phyloP scores from a whole-genome alignment of 306 rosid genomes.

The Dalbergia cultrata region DNA sequence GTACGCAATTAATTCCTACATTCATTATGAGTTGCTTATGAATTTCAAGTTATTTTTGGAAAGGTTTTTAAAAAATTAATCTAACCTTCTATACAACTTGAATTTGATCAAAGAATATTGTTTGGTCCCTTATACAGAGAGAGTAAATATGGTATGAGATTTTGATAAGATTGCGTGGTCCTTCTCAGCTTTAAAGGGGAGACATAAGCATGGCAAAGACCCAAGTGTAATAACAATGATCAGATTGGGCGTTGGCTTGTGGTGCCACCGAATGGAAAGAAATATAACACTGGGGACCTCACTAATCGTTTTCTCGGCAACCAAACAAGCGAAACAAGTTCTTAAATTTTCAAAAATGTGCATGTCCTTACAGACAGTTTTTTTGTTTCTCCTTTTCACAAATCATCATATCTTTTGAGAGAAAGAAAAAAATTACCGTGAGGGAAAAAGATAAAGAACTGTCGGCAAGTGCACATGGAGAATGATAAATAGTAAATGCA shows the following conservation, averaged over 20 bases:
- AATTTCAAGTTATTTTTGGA: no score
- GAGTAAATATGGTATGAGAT: background rate
- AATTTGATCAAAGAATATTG: slow-evolving; percentile 4
- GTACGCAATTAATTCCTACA: no score
- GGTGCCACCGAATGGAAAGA: slow-evolving; percentile 37
- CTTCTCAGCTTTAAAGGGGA: slow-evolving; percentile 29
- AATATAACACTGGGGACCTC: slow-evolving; percentile 40
- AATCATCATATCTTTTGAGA: background rate
- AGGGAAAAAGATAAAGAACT: background rate
- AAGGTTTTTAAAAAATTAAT: no score
- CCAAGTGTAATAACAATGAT: slow-evolving; percentile 6
- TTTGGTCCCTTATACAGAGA: background rate
- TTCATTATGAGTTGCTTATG: no score
- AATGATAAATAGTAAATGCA: background rate
- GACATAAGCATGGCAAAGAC: slow-evolving; percentile 10
- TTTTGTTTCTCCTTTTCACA: slow-evolving; percentile 9
- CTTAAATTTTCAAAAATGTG: slow-evolving; percentile 45
- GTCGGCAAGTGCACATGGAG: slow-evolving; percentile 31
- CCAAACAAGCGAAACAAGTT: slow-evolving; percentile 45
- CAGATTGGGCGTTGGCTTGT: slow-evolving; percentile 18
- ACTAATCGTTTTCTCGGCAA: slow-evolving; percentile 36
- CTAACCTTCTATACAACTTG: background rate
- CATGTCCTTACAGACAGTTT: slow-evolving; percentile 16
- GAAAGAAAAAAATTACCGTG: background rate
- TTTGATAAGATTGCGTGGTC: slow-evolving; percentile 46